Base-by-base conservation (phyloP, 1,139 yeast species). In the Zygoascus hellenicus region DNA sequence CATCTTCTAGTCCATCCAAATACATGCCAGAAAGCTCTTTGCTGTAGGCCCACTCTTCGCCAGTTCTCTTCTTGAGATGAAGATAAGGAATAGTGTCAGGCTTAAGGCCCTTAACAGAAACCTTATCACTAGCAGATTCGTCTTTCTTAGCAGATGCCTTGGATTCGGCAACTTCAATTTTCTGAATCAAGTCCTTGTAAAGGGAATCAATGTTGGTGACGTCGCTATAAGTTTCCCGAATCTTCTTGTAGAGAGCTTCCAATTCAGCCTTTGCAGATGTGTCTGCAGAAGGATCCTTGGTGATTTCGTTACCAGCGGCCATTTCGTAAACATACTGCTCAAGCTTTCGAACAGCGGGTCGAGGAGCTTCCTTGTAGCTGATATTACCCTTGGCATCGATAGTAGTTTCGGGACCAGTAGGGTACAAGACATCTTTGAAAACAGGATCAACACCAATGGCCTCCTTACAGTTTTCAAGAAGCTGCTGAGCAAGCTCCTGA, bases 301-400 rank as follows among this genome's bases (percentile, higher is more conserved):
- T 87, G 65, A 87, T 72, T 57, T 80, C 80, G 60, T 96, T 92
- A 70, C 98, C 98, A 63, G 80, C 83, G 47, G 97, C 96, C 97
- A 92, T 90, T 69, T 88, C 96, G 64, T 81, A 79, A 57, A 92
- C 97, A 64, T 92, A 92, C 67, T 90, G 95, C 71, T 94, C 97
- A 56, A 92, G 79, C 68, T 92, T 92, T 71, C 97, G 83, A 55
- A 90, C 95, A 51, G 92, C 78, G 42, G 92, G 88, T 69, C 96
- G 86, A 65, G 88, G 82, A 53, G 77, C 83, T 72, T 92, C 98
- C 54, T 80, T 75, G 70, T 88, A 92, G 51, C 75, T 75, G 62
- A 92, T 78, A 65, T 81, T 85, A 70, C 98, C 98, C 73, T 84
- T 88, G 54, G 81, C 77, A 62, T 87, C 95, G 58, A 92, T 83